Percentiles rank a stretch among this genome's conserved stretches.
These are phyloP conservation scores for Gamsiella multidivaricata DNA, from an alignment of 192 early-diverging fungal genomes.

Conservation along the genomic window DNA sequence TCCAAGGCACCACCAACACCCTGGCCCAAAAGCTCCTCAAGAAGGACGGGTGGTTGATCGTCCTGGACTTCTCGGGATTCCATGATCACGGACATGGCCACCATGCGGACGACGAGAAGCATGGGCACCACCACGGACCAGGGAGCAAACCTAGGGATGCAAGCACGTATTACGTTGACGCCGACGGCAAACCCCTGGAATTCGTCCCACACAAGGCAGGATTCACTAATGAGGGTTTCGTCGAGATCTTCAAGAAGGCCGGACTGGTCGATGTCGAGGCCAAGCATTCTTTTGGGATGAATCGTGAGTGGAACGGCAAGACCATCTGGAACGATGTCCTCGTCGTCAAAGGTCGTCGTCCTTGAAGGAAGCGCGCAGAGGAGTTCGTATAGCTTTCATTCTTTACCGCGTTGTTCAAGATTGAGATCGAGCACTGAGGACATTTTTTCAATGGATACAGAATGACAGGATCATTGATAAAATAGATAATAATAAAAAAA, in stretches of 20 bases:
- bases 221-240: constrained; percentile 10
- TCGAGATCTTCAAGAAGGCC: constrained; percentile 9
- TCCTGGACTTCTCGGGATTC: constrained; percentile 7
- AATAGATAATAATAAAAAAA: no score
- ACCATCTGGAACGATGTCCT: constrained; percentile 22
- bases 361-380: neutral
- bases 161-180: constrained; percentile 4
- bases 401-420: no score
- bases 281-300: constrained; percentile 10
- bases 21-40: constrained; percentile 26
- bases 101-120: neutral
- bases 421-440: no score
- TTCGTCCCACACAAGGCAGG: constrained; percentile 30
- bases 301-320: neutral
- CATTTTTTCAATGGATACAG: no score
- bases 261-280: constrained; percentile 28
- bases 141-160: neutral
- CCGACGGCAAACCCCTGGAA: constrained; percentile 8
- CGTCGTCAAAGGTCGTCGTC: constrained; percentile 38
- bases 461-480: no score
- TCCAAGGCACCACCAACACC: constrained; percentile 9
- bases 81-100: constrained; percentile 17
- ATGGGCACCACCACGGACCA: neutral
- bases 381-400: no score
- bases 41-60: constrained; percentile 39